phyloP scores from a whole-genome alignment of 768 basidiomycete species.

The Podaxis mareebaensis region DNA sequence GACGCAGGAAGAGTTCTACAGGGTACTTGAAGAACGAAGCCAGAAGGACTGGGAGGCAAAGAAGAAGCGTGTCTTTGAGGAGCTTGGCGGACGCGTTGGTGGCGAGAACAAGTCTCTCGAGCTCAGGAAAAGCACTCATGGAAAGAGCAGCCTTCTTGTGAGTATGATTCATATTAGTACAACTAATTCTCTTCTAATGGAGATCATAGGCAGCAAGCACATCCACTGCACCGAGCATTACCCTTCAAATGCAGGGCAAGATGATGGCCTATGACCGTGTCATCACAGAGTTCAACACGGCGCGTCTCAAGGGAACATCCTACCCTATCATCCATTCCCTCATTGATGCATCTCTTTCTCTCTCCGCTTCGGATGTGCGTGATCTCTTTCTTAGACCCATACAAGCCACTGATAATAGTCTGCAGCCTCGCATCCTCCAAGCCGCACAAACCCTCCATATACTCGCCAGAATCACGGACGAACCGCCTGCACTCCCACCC shows the following conservation, averaged over 20 bases:
- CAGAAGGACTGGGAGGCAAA: slow-evolving; percentile 87
- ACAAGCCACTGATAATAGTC: slow-evolving; percentile 1
- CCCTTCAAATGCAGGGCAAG: slow-evolving; percentile 83
- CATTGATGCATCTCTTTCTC: slow-evolving; percentile 63
- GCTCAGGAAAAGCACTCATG: slow-evolving; percentile 61
- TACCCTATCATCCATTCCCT: slow-evolving; percentile 77
- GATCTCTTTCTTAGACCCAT: background rate
- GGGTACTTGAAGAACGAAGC: slow-evolving; percentile 72
- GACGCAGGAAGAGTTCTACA: slow-evolving; percentile 85
- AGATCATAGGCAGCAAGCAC: slow-evolving; percentile 25
- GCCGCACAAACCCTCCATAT: slow-evolving; percentile 73
- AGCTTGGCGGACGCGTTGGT: slow-evolving; percentile 70
- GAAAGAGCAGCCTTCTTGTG: slow-evolving; percentile 56
- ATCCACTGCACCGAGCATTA: slow-evolving; percentile 50
- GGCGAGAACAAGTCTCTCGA: slow-evolving; percentile 60
- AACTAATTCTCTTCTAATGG: background rate
- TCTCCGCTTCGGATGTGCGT: slow-evolving; percentile 57
- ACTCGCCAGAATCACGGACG: slow-evolving; percentile 72
- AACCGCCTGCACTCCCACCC: slow-evolving; percentile 75
- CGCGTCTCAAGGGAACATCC: slow-evolving; percentile 69
- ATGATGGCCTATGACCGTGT: slow-evolving; percentile 96
- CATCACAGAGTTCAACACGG: slow-evolving; percentile 73
- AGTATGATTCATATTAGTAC: slow-evolving; percentile 23
- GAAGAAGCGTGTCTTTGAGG: slow-evolving; percentile 88
- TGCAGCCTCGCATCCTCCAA: slow-evolving; percentile 52